Conservation (phyloP, 2,329 filamentous ascomycete species). For the Stachybotrys chartarum region DNA sequence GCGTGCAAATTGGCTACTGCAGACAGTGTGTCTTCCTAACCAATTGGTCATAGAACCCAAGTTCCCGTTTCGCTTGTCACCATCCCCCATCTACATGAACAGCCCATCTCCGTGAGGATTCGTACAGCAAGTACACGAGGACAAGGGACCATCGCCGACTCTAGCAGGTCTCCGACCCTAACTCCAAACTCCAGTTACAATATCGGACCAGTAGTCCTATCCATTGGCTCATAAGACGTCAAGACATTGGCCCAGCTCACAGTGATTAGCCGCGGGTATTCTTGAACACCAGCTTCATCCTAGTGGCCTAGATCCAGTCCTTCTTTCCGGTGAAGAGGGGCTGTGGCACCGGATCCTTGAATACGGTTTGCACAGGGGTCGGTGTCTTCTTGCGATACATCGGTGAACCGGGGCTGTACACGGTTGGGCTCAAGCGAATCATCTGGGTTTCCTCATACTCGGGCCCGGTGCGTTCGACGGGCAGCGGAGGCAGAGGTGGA, state of each 20-base stretch:
- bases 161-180: neutral
- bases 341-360: neutral
- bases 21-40: neutral
- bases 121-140: neutral
- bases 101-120: no score
- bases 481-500: conserved; percentile 26
- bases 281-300: neutral
- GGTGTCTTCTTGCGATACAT: neutral
- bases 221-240: neutral
- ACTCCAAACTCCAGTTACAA: neutral
- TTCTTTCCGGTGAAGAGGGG: conserved; percentile 1
- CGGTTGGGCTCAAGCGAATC: conserved; percentile 40
- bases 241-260: neutral
- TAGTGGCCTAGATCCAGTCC: conserved; percentile 20
- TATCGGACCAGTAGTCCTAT: neutral
- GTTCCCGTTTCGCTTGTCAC: no score
- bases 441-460: conserved; percentile 13
- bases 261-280: neutral
- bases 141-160: neutral
- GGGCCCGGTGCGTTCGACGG: conserved; percentile 13
- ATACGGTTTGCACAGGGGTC: neutral
- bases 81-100: neutral
- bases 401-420: conserved; percentile 37
- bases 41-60: no score
- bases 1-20: neutral